Conservation (phyloP, 2,329 filamentous ascomycete species). For the Ophiostoma himal-ulmi region DNA sequence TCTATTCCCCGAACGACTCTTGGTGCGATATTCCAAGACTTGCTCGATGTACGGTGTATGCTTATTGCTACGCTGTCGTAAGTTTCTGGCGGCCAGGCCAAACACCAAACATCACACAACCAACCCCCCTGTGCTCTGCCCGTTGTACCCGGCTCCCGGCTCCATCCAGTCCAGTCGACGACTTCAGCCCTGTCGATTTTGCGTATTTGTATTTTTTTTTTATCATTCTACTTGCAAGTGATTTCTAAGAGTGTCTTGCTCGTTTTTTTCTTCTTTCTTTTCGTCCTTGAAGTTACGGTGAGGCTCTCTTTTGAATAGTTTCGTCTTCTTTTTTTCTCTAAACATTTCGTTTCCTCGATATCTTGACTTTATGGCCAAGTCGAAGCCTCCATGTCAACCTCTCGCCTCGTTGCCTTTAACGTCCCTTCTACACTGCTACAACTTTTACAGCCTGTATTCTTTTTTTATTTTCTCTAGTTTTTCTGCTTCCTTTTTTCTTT, state of each 20-base stretch:
- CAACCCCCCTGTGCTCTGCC: background rate
- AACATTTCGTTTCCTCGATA: background rate
- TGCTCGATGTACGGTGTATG: too few species aligned
- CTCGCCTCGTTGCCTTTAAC: too few species aligned
- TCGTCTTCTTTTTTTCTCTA: background rate
- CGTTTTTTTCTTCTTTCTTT: background rate
- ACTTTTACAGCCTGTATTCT: too few species aligned
- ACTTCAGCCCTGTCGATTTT: slow-evolving; percentile 2
- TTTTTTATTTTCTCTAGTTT: too few species aligned
- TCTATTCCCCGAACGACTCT: background rate
- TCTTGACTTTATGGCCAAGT: too few species aligned
- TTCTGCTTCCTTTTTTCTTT: background rate
- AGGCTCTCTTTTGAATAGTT: background rate
- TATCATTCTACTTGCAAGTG: background rate
- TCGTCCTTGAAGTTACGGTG: background rate
- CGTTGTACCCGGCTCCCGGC: background rate
- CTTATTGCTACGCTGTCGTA: background rate
- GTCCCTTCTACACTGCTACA: too few species aligned
- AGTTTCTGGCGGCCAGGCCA: background rate
- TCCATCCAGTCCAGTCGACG: background rate
- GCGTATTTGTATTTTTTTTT: too few species aligned
- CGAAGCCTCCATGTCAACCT: too few species aligned
- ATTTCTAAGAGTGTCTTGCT: background rate
- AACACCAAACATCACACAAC: background rate
- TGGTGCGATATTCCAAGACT: too few species aligned